Base-by-base conservation (phyloP, 257 asterid species). In the Jacaranda mimosifolia region DNA sequence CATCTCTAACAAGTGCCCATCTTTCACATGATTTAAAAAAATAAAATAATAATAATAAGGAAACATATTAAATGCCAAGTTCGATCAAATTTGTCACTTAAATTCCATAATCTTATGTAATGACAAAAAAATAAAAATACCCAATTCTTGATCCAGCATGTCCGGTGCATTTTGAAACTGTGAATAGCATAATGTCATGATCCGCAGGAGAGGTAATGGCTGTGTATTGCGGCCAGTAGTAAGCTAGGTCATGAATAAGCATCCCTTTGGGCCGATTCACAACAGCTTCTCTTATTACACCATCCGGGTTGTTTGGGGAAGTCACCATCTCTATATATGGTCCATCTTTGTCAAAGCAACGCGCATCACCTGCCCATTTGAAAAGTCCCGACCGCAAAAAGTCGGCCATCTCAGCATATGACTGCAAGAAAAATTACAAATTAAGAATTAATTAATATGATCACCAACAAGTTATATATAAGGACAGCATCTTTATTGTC, bases 141-240 rank as follows among this genome's bases (percentile, higher is more conserved):
- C 99, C 99, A 26, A 91, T 91, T 84, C 97, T 82, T 55, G 99
- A 90, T 53, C 99, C 97, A 4, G 98, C 98, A 51, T 95, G 97
- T 1, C 99, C 97, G 3, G 94, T 89, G 90, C 93, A 90, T 81
- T 95, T 93, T n/a, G 99, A 95, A 62, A 84, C 83, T 0, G 98
- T 93, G 63, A 95, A 95, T 0, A 95, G 86, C 98, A 93, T 93
- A 15, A 95, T 39, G 63, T 91, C 94, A 42, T 83, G 76, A 81
- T 90, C 84, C 7, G 86, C 85, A 36, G 94, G 78, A 17, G 91
- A 62, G n/a, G 98, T 82, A 38, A 93, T 89, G 43, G 97, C 85
- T 0, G 94, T 91, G 81, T 91, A 91, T 1, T 95, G 98, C 1
- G 98, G 98, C 98, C 99, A 95, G 63, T 93, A 93, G 70, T 93